Percentiles rank a stretch among this genome's conserved stretches.
phyloP scores from a whole-genome alignment of 805 yeast species.

The Starmerella powellii region DNA sequence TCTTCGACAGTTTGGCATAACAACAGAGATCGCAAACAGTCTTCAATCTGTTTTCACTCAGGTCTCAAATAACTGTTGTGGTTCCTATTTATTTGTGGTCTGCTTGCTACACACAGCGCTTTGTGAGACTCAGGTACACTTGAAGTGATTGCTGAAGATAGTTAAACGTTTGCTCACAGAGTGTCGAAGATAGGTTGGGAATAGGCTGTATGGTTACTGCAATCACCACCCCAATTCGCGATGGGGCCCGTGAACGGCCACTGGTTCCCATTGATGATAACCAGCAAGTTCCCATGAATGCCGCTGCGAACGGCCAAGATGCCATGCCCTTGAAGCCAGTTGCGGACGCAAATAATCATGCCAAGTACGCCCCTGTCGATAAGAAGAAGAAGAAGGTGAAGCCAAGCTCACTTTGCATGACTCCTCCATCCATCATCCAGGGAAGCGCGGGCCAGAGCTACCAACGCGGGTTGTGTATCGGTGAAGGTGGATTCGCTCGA shows the following conservation, averaged over 20 bases:
- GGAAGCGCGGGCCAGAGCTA: slow-evolving; percentile 80
- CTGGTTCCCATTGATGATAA: slow-evolving; percentile 13
- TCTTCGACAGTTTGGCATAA: too few species aligned
- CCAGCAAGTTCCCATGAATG: slow-evolving; percentile 1
- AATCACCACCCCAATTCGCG: slow-evolving; percentile 14
- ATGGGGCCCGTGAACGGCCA: slow-evolving; percentile 11
- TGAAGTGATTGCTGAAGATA: too few species aligned
- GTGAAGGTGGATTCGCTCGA: slow-evolving; percentile 98
- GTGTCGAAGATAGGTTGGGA: too few species aligned
- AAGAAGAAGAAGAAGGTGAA: slow-evolving; percentile 49
- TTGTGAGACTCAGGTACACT: too few species aligned
- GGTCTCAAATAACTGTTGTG: too few species aligned
- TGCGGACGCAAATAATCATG: not conserved
- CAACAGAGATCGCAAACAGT: too few species aligned
- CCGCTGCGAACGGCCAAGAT: not conserved
- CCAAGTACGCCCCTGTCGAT: slow-evolving; percentile 2
- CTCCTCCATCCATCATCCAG: slow-evolving; percentile 89
- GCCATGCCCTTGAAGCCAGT: too few species aligned
- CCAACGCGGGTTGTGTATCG: slow-evolving; percentile 78
- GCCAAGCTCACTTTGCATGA: slow-evolving; percentile 79
- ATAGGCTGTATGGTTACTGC: not conserved
- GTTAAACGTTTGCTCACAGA: too few species aligned
- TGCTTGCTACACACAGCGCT: too few species aligned
- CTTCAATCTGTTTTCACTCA: too few species aligned
- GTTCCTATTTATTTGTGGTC: too few species aligned